A percentile compares a stretch with the other conserved stretches of the same genome.
These are phyloP conservation scores for Leishmania mexicana DNA, from an alignment of 208 protist species.

Conservation along the genomic window DNA sequence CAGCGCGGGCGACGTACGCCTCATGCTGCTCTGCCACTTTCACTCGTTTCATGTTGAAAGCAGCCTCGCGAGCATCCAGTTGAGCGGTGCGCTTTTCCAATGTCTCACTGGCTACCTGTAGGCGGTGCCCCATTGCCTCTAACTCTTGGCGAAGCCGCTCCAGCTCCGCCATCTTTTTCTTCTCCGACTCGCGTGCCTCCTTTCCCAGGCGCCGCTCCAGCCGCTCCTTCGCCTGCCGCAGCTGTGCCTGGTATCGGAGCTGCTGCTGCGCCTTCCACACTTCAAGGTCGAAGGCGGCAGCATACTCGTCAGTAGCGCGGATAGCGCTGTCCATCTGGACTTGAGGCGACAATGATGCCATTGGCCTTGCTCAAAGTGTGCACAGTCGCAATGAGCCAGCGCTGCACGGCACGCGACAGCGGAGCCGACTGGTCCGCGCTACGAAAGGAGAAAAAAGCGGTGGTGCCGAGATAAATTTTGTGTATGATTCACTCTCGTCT, in stretches of 20 bases:
- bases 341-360: slow-evolving; percentile 15
- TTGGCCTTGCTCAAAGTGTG: background rate
- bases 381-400: background rate
- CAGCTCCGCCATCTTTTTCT: slow-evolving; percentile 43
- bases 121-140: slow-evolving; percentile 59
- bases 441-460: background rate
- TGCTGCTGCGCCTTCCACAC: slow-evolving; percentile 93
- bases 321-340: slow-evolving; percentile 29
- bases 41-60: slow-evolving; percentile 67
- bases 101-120: slow-evolving; percentile 58
- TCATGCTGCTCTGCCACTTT: slow-evolving; percentile 87
- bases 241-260: slow-evolving; percentile 61
- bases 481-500: background rate
- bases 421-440: background rate
- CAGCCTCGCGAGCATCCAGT: slow-evolving; percentile 79
- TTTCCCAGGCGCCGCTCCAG: slow-evolving; percentile 52
- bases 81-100: slow-evolving; percentile 60
- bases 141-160: slow-evolving; percentile 63
- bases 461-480: background rate
- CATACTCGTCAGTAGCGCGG: slow-evolving; percentile 84
- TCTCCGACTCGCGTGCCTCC: slow-evolving; percentile 37
- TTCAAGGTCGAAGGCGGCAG: slow-evolving; percentile 87
- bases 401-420: background rate
- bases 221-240: slow-evolving; percentile 62
- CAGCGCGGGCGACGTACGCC: slow-evolving; percentile 57